A percentile compares a stretch with the other conserved stretches of the same genome.
Conservation (phyloP, 2,329 filamentous ascomycete species). For the Cladosporium sp. region DNA sequence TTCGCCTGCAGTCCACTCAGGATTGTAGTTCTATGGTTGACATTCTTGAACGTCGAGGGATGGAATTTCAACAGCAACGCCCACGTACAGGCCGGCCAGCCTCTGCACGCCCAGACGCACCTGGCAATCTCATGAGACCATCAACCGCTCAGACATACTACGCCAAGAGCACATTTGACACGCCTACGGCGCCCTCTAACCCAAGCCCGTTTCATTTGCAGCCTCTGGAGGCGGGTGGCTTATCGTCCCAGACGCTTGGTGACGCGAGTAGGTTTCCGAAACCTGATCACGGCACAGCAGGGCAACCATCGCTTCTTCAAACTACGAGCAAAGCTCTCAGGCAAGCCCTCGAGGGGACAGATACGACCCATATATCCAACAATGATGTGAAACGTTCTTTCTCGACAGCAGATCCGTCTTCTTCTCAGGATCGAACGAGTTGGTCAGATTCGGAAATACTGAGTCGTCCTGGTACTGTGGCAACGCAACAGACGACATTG, state of each 20-base stretch:
- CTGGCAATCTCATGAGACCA: conserved; percentile 11
- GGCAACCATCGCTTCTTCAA: background rate
- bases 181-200: background rate
- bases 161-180: background rate
- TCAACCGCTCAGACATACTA: conserved; percentile 5
- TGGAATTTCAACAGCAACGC: conserved; percentile 26
- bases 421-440: too few species aligned
- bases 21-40: conserved; percentile 23
- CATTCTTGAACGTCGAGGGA: conserved; percentile 23
- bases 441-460: too few species aligned
- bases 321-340: background rate
- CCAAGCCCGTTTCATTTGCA: conserved; percentile 14
- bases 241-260: conserved; percentile 1
- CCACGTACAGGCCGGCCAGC: conserved; percentile 18
- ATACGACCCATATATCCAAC: too few species aligned
- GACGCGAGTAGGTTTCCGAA: background rate
- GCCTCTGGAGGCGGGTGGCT: conserved; percentile 12
- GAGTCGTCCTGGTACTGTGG: too few species aligned
- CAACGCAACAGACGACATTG: too few species aligned
- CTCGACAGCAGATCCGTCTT: too few species aligned
- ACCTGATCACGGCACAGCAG: background rate
- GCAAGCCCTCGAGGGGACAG: background rate
- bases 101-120: conserved; percentile 14
- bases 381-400: background rate
- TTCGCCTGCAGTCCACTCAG: conserved; percentile 23